Evolutionary conservation across 495 filamentous ascomycete genomes (phyloP), one percentile per base, ranked within the genome.

Genomic region (Cercophora sp.): DNA sequence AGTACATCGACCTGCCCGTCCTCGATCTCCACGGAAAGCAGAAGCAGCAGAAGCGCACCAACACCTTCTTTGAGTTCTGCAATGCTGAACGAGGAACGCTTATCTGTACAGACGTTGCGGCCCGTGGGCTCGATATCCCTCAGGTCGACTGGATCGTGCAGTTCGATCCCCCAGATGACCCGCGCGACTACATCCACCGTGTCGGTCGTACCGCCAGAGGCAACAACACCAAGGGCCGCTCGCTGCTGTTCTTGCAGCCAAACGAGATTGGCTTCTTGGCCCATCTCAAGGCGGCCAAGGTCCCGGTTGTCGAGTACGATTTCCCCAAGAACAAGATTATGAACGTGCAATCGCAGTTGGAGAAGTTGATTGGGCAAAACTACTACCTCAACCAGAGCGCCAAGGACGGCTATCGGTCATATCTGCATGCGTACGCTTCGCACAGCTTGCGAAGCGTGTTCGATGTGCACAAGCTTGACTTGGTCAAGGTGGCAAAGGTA

Each of bases 61-160:
- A 93, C 63, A 95, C 89, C 0, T 98, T 98, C 72, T 98, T 97
- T 70, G 92, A 96, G 60, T 98, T 97, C 75, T 91, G 87, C 71
- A 98, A 98, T 67, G 91, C 93, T 5, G 85, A 79, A 49, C 84
- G 88, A 46, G 93, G 93, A 8, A 95, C 87, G 3, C 70, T 98
- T 34, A 91, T 98, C 57, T 96, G 91, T 70, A 98, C 94, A 0
- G 93, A 98, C 62, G 94, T 98, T 54, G 93, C 94, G 31, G 94
- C 93, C 6, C 75, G 93, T 57, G 93, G 93, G 25, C 73, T 98
- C 29, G 93, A 98, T 79, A 96, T 96, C 54, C 91, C 89, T 0
- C 82, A 84, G 11, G 91, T 97, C 13, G 91, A 96, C 73, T 96
- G 88, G 85, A 96, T 97, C 52, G 83, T 96, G 51, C 91, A 96